A percentile compares a stretch with the other conserved stretches of the same genome.
These are phyloP conservation scores for Phialemonium atrogriseum DNA, from an alignment of 2,329 filamentous ascomycete species.

Conservation along the genomic window DNA sequence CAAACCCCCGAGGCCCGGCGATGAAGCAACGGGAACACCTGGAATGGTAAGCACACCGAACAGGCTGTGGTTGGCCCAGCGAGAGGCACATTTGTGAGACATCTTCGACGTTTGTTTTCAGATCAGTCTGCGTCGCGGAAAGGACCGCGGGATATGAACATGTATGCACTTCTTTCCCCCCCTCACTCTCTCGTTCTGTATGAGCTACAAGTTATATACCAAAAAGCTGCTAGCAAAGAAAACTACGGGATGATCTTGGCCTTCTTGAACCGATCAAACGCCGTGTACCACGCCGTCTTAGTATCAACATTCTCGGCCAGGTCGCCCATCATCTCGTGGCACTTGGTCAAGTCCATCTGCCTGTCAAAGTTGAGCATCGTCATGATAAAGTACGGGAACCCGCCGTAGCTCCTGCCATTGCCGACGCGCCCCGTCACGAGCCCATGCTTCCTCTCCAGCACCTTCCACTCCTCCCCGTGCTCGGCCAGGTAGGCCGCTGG, in stretches of 20 bases:
- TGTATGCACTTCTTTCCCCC: too few relatives aligned
- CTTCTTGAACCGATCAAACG: constrained; percentile 22
- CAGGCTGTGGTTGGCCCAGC: too few relatives aligned
- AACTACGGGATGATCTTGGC: constrained; percentile 23
- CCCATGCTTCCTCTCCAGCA: constrained; percentile 22
- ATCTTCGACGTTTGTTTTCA: too few relatives aligned
- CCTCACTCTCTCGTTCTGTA: too few relatives aligned
- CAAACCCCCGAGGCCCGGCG: too few relatives aligned
- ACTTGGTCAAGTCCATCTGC: constrained; percentile 23
- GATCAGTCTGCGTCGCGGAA: too few relatives aligned
- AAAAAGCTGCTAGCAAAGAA: too few relatives aligned
- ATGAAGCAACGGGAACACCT: too few relatives aligned
- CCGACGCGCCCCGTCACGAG: constrained; percentile 21
- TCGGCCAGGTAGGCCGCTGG: constrained; percentile 21
- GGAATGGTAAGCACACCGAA: too few relatives aligned
- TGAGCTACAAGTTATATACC: too few relatives aligned
- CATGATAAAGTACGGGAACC: constrained; percentile 24
- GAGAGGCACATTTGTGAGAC: too few relatives aligned
- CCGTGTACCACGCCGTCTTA: constrained; percentile 20
- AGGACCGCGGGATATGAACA: too few relatives aligned
- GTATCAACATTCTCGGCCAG: constrained; percentile 19
- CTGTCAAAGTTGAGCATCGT: constrained; percentile 25
- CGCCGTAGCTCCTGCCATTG: constrained; percentile 19
- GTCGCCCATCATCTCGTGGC: constrained; percentile 21
- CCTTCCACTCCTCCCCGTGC: constrained; percentile 21